These are phyloP conservation scores for Aspergillus jensenii DNA, from an alignment of 2,329 filamentous ascomycete species.

Conservation along the genomic window DNA sequence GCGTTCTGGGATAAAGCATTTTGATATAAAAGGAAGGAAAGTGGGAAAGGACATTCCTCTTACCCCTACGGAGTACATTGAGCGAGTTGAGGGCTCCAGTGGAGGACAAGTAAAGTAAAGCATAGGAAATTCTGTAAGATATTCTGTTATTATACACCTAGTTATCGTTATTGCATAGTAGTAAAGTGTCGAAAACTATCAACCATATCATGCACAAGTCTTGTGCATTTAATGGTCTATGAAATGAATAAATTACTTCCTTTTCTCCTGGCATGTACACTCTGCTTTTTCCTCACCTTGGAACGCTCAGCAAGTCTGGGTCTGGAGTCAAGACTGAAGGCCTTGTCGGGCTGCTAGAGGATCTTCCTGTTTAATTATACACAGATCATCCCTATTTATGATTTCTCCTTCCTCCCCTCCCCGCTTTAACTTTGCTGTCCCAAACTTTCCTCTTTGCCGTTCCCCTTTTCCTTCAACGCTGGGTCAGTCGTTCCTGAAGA, in stretches of 20 bases:
- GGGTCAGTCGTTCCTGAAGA: conserved; percentile 3
- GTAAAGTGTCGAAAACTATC: too few relatives aligned
- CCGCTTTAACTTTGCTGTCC: conserved; percentile 5
- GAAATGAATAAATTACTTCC: neutral
- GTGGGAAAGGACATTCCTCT: conserved; percentile 8
- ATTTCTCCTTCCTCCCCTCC: conserved; percentile 6
- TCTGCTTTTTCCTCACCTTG: conserved; percentile 3
- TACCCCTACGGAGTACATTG: neutral
- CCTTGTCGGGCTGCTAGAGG: neutral
- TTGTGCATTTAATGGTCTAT: neutral
- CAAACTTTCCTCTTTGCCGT: neutral
- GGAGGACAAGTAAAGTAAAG: neutral
- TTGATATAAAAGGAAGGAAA: neutral
- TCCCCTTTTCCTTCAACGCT: conserved; percentile 1
- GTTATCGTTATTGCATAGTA: too few relatives aligned
- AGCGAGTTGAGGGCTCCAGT: neutral
- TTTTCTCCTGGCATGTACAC: neutral
- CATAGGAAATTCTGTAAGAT: too few relatives aligned
- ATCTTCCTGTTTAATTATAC: conserved; percentile 10
- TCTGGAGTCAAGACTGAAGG: neutral
- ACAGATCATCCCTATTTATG: conserved; percentile 8
- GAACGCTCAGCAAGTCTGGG: neutral
- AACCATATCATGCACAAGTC: too few relatives aligned
- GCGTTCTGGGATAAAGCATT: conserved; percentile 14
- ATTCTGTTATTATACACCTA: too few relatives aligned